Percentiles rank a stretch among this genome's conserved stretches.
Conservation (phyloP, 1,139 yeast genomes). For the Nakaseomyces uthaithaninus region DNA sequence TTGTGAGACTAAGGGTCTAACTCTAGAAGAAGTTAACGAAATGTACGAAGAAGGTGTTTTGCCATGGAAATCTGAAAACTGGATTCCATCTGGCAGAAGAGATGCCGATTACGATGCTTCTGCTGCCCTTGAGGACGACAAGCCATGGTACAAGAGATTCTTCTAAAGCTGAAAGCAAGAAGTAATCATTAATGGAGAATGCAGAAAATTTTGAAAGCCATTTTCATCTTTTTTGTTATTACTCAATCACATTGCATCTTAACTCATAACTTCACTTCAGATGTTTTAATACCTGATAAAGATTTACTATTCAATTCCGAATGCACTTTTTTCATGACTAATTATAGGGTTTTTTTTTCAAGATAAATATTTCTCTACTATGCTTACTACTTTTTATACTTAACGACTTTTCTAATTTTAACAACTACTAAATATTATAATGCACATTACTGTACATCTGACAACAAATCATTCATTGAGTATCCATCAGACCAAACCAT, state of each 20-base stretch:
- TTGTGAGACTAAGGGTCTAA: slow-evolving; percentile 59
- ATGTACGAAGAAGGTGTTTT: slow-evolving; percentile 36
- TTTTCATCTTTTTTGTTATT: neutral
- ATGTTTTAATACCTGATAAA: no score
- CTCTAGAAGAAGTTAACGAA: slow-evolving; percentile 62
- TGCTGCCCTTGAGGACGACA: slow-evolving; percentile 13
- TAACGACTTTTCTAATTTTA: no score
- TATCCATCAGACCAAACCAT: no score
- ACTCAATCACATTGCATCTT: no score
- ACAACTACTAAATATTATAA: no score
- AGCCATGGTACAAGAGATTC: slow-evolving; percentile 21
- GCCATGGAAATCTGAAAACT: slow-evolving; percentile 38
- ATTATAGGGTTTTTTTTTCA: no score
- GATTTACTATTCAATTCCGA: neutral
- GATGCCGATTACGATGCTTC: slow-evolving; percentile 15
- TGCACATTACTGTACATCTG: no score
- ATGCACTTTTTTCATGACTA: neutral
- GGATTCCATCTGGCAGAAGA: slow-evolving; percentile 28
- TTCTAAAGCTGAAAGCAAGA: slow-evolving; percentile 9
- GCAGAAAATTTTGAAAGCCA: neutral
- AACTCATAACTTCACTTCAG: no score
- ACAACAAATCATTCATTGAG: no score
- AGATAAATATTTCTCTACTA: no score
- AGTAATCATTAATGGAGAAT: no score
- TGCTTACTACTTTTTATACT: no score